Conservation (phyloP, 768 basidiomycete species). For the Glaciozyma antarctica region DNA sequence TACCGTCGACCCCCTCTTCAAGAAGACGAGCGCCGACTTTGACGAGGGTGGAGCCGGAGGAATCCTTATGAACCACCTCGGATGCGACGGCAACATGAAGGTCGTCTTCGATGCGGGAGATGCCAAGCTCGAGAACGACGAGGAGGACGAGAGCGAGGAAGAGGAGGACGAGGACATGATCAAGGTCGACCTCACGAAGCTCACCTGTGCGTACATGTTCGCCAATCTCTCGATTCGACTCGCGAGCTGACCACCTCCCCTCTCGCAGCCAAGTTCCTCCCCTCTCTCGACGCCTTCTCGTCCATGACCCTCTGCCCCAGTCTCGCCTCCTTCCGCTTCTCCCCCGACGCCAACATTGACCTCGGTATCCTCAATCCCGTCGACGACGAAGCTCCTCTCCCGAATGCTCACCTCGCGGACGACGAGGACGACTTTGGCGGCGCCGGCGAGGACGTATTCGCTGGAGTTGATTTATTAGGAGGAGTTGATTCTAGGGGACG, state of each 20-base stretch:
- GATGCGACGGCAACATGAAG: slow-evolving; percentile 68
- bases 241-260: background rate
- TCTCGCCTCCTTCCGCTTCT: slow-evolving; percentile 71
- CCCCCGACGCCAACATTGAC: slow-evolving; percentile 45
- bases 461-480: background rate
- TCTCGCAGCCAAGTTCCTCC: slow-evolving; percentile 47
- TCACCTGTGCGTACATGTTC: slow-evolving; percentile 37
- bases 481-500: too few relatives aligned
- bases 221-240: background rate
- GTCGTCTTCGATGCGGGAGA: slow-evolving; percentile 96
- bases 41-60: slow-evolving; percentile 97
- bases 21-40: slow-evolving; percentile 95
- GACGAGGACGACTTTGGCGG: slow-evolving; percentile 1
- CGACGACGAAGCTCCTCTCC: slow-evolving; percentile 39
- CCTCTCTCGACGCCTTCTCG: background rate
- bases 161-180: slow-evolving; percentile 10
- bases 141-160: slow-evolving; percentile 53
- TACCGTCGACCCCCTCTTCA: slow-evolving; percentile 90
- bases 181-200: slow-evolving; percentile 28
- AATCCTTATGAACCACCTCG: slow-evolving; percentile 91
- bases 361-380: slow-evolving; percentile 49
- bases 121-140: slow-evolving; percentile 52
- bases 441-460: background rate
- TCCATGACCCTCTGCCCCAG: slow-evolving; percentile 73
- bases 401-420: too few relatives aligned